Base-by-base conservation (phyloP, 441 rosid genomes). In the Lepidium campestre region DNA sequence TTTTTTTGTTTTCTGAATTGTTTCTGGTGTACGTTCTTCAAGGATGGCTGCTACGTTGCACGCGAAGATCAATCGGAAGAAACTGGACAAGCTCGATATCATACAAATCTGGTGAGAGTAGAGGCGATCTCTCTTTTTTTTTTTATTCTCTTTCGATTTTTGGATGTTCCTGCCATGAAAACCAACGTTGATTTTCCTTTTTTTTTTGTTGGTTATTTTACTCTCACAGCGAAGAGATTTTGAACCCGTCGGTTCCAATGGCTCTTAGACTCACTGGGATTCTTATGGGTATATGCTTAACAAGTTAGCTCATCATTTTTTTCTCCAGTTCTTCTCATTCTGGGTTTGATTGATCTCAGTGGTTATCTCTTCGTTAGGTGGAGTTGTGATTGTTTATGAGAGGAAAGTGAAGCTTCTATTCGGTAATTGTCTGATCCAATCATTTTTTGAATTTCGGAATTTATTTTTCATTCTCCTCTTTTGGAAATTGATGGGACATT, bases 41-140 rank as follows among this genome's bases (percentile, higher is more conserved):
- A 93, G 97, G 97, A 85, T 84, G 93, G 97, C 96, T 5, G 96
- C 96, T 0, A 91, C 99, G 11, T 56, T 83, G 85, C 90, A 91
- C 63, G 89, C 93, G 36, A 91, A 91, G 79, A 84, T 89, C 66
- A 91, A 89, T 34, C 80, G 93, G 42, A 86, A 74, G 77, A 91
- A 87, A 68, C 86, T 90, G 6, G 42, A 72, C 75, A 86, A 87
- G 79, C 88, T 93, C 68, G 79, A 87, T 41, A 68, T 91, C 59
- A 85, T 87, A 65, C 72, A 78, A 69, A 88, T 93, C 67, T 93
- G 98, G 97, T 90, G 11, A 57, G 62, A 1, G n/a, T 31, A 75
- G 63, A 17, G 13, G 22, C 7, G 54, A 64, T 49, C 13, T 20
- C 15, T 14, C 25, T 14, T 23, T 36, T 19, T 44, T 39, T 29